Conservation (phyloP, 305 asterid species). For the Fraxinus platypoda region DNA sequence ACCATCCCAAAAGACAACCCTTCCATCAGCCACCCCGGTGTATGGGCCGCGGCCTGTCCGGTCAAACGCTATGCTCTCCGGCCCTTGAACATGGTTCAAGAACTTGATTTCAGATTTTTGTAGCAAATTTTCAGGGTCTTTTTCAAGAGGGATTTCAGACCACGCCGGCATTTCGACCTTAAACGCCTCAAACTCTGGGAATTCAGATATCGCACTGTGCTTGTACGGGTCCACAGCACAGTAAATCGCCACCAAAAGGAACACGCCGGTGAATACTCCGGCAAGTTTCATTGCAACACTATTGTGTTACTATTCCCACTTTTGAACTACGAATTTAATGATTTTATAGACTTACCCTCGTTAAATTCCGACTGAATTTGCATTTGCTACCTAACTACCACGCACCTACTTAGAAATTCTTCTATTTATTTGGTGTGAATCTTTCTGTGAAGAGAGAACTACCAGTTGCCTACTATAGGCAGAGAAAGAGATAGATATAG, state of each 20-base stretch:
- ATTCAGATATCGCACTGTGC: conserved; percentile 59
- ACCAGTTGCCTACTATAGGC: neutral
- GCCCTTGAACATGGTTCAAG: conserved; percentile 71
- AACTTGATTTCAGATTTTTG: conserved; percentile 84
- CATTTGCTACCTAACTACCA: neutral
- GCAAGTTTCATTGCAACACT: conserved; percentile 39
- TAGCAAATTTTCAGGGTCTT: conserved; percentile 57
- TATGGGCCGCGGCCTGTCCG: conserved; percentile 91
- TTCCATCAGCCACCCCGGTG: conserved; percentile 88
- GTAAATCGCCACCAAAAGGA: conserved; percentile 62
- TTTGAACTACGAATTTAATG: neutral
- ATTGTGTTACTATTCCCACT: neutral
- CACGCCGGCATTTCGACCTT: conserved; percentile 65
- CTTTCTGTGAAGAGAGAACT: neutral
- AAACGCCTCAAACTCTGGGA: conserved; percentile 67
- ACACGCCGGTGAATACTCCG: conserved; percentile 44
- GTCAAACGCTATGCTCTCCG: conserved; percentile 85
- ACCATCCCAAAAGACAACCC: conserved; percentile 86
- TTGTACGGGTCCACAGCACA: conserved; percentile 84
- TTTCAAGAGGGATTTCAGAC: conserved; percentile 60
- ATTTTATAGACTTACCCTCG: neutral
- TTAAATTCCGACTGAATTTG: neutral
- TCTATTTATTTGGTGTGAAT: neutral
- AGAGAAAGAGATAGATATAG: neutral
- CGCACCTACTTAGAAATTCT: neutral